Percentiles rank a stretch among this genome's conserved stretches.
Conservation (phyloP, 805 yeast species). For the Wickerhamomyces mucosus region DNA sequence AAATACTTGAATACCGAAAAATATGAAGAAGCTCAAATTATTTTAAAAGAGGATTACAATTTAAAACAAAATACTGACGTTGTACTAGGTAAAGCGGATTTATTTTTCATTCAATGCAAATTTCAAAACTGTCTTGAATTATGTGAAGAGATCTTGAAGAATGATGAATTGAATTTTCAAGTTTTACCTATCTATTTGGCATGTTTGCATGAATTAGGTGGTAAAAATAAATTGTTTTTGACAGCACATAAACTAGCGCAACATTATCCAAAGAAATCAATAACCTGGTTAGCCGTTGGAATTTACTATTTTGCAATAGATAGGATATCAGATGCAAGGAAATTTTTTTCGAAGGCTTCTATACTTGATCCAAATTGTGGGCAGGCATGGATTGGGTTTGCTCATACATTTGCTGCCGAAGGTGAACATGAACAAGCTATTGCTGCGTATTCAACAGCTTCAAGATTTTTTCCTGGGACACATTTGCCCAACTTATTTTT, state of each 20-base stretch:
- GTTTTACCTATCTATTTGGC: conserved; percentile 74
- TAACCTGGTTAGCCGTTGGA: conserved; percentile 91
- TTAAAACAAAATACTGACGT: conserved; percentile 65
- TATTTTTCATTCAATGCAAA: conserved; percentile 63
- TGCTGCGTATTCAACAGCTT: conserved; percentile 93
- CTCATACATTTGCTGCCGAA: conserved; percentile 94
- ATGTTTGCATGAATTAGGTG: conserved; percentile 77
- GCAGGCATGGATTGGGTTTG: conserved; percentile 97
- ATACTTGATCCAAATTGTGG: conserved; percentile 82
- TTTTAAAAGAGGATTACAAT: conserved; percentile 62
- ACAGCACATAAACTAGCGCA: conserved; percentile 83
- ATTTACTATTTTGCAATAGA: conserved; percentile 73
- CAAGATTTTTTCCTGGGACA: conserved; percentile 81
- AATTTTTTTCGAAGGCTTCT: conserved; percentile 83
- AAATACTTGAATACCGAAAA: conserved; percentile 54
- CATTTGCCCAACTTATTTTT: conserved; percentile 83
- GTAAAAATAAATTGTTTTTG: conserved; percentile 68
- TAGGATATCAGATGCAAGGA: conserved; percentile 73
- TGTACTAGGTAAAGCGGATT: conserved; percentile 57
- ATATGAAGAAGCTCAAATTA: conserved; percentile 55
- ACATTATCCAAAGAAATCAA: conserved; percentile 66
- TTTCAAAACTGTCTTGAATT: conserved; percentile 66
- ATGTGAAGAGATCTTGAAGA: conserved; percentile 46
- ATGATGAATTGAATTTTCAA: conserved; percentile 64
- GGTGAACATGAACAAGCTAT: conserved; percentile 99